Percentiles rank a stretch among this genome's conserved stretches.
These are phyloP conservation scores for Arthrobotrys pseudoclavata DNA, from an alignment of 2,329 filamentous ascomycete species.

Conservation along the genomic window DNA sequence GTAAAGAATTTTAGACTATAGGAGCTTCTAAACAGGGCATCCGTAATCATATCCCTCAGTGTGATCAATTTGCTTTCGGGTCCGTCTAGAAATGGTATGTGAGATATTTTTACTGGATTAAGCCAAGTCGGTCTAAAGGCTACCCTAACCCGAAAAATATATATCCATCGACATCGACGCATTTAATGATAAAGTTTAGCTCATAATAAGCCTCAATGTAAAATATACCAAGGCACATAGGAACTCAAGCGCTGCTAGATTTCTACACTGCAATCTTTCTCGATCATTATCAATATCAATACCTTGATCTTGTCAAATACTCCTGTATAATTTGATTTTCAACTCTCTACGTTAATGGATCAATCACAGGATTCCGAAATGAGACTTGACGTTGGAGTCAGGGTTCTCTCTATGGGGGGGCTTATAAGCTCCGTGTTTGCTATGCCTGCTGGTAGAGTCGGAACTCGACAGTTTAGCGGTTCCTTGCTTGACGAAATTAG, in stretches of 20 bases:
- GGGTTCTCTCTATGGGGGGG: constrained; percentile 42
- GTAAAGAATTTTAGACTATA: constrained; percentile 24
- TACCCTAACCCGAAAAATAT: constrained; percentile 24
- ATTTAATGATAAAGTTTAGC: constrained; percentile 18
- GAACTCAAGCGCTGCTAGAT: neutral
- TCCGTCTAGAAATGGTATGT: constrained; percentile 31
- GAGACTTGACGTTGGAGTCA: constrained; percentile 34
- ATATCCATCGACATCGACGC: constrained; percentile 30
- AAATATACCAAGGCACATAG: constrained; percentile 12
- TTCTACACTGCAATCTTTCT: neutral
- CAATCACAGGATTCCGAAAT: constrained; percentile 41
- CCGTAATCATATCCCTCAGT: constrained; percentile 19
- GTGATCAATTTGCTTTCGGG: constrained; percentile 9
- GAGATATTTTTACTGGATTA: constrained; percentile 22
- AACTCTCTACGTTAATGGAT: constrained; percentile 5
- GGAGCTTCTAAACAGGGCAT: constrained; percentile 29
- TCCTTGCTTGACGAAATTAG: constrained; percentile 38
- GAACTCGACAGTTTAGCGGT: constrained; percentile 17
- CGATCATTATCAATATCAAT: neutral
- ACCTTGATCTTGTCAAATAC: constrained; percentile 7
- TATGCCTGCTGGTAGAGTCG: constrained; percentile 18
- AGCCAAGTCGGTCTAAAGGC: constrained; percentile 18
- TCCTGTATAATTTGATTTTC: neutral
- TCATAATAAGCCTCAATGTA: constrained; percentile 18
- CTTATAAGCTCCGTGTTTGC: constrained; percentile 48